Evolutionary conservation across 179 eudicot genomes (phyloP), one percentile per base, ranked within the genome.

Genomic region (Beta macrorhiza): DNA sequence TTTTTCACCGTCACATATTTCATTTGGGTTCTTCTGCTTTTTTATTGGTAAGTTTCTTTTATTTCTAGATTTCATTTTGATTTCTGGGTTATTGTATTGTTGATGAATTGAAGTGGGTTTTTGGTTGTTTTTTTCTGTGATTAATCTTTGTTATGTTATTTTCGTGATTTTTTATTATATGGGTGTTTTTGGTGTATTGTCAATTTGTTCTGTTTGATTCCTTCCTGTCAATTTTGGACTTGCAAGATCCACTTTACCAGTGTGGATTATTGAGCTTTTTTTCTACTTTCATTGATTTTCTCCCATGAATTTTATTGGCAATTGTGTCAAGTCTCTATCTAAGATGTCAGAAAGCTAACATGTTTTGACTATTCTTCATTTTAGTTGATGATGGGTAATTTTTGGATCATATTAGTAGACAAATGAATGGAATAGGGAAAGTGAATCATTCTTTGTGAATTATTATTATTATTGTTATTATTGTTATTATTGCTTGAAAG

Each of bases 281-380:
- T 13, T 32, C 42, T 52, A 4, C 12, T 29, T 37, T 71, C 49
- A 42, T 5, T 25, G 8, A 20, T 47, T 17, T 47, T 32, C 53
- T 70, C 8, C 56, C 13, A n/a, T 62, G 11, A 47, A 47, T 85
- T 81, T 69, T 82, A 79, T 72, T 71, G 85, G 83, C 62, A 53
- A 52, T 75, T 74, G 84, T 80, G 80, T 57, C 56, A 19, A 62
- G 84, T 79, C 83, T 75, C 78, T 79, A 57, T 82, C 87, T 82
- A 69, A 79, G 65, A 7, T 85, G 58, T 61, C 82, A 74, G 74
- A 82, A 79, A 68, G 72, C 55, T 70, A 63, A 15, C 72, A 75
- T 76, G 72, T 75, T 58, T 74, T 81, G 76, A 73, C 42, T 73
- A 1, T 5, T 70, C 13, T 32, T 32, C 42, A 29, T 79, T 83